phyloP scores from a whole-genome alignment of 2,329 filamentous ascomycete species.

The Amauroascus niger region DNA sequence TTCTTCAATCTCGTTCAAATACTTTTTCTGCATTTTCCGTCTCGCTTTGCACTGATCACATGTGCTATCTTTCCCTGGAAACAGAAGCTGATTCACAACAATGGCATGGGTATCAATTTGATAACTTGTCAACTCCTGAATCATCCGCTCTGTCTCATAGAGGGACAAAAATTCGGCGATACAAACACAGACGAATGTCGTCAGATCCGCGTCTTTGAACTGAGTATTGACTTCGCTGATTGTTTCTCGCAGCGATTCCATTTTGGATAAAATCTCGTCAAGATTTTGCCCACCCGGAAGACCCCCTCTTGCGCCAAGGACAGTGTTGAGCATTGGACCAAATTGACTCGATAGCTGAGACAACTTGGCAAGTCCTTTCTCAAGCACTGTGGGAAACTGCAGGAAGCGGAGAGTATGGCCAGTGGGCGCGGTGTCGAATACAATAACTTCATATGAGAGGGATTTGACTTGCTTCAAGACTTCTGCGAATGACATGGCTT shows the following conservation, averaged over 20 bases:
- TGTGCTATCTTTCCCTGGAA: constrained; percentile 71
- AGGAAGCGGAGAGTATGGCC: constrained; percentile 97
- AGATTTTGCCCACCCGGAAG: constrained; percentile 90
- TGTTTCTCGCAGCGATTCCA: constrained; percentile 84
- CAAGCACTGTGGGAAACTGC: constrained; percentile 93
- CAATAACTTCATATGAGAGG: constrained; percentile 95
- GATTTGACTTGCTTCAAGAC: constrained; percentile 99
- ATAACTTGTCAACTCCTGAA: constrained; percentile 89
- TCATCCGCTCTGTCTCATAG: constrained; percentile 99
- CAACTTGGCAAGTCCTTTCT: constrained; percentile 96
- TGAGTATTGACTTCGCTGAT: constrained; percentile 94
- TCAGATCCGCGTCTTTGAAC: constrained; percentile 93
- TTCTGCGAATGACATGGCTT: constrained; percentile 99
- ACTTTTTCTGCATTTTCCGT: constrained; percentile 98
- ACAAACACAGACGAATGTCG: constrained; percentile 95
- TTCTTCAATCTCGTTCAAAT: constrained; percentile 96
- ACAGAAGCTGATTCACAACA: constrained; percentile 95
- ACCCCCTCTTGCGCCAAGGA: constrained; percentile 66
- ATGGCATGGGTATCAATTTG: constrained; percentile 94
- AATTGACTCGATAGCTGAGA: constrained; percentile 91
- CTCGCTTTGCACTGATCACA: constrained; percentile 95
- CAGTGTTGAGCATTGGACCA: constrained; percentile 86
- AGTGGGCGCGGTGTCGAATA: constrained; percentile 97
- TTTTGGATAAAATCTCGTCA: constrained; percentile 84
- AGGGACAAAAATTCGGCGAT: constrained; percentile 94